Evolutionary conservation across 1,284 basidiomycete species (phyloP).

Genomic region (Thelephora terrestris): DNA sequence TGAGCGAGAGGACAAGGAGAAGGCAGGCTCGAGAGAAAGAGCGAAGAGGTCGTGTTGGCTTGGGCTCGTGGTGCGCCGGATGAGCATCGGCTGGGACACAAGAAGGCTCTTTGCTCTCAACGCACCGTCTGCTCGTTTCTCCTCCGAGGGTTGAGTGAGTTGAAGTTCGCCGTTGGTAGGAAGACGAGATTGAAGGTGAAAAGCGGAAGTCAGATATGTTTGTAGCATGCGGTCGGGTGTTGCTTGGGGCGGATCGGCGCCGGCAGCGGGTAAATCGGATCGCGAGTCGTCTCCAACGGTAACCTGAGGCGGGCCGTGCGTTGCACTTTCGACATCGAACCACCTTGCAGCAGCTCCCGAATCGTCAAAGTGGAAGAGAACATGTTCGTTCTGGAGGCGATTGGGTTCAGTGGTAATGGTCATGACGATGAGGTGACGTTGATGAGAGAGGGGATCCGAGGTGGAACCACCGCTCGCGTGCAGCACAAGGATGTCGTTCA

Average conservation of each 20-base stretch:
- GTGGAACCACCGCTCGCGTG: background rate
- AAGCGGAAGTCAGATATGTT: slow-evolving; percentile 5
- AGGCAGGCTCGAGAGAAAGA: slow-evolving; percentile 18
- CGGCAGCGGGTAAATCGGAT: too few relatives aligned
- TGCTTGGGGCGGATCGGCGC: slow-evolving; percentile 16
- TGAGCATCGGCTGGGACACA: slow-evolving; percentile 35
- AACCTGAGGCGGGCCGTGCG: too few relatives aligned
- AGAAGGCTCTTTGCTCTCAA: too few relatives aligned
- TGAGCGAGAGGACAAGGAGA: slow-evolving; percentile 9
- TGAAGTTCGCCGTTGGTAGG: background rate
- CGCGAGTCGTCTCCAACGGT: too few relatives aligned
- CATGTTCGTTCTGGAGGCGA: slow-evolving; percentile 44
- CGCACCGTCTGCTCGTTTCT: too few relatives aligned
- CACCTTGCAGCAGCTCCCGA: slow-evolving; percentile 22
- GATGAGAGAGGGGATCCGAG: slow-evolving; percentile 11
- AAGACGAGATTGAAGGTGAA: slow-evolving; percentile 6
- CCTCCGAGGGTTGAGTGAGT: too few relatives aligned
- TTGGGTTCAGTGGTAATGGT: too few relatives aligned
- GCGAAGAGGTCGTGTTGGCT: slow-evolving; percentile 30
- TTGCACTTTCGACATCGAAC: too few relatives aligned
- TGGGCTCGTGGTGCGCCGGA: slow-evolving; percentile 23
- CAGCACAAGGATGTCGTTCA: background rate
- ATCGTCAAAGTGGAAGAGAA: slow-evolving; percentile 42
- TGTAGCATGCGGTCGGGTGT: slow-evolving; percentile 15
- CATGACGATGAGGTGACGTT: slow-evolving; percentile 23